These are phyloP conservation scores for Balamuthia mandrillaris DNA, from an alignment of 208 protist species.

Conservation along the genomic window DNA sequence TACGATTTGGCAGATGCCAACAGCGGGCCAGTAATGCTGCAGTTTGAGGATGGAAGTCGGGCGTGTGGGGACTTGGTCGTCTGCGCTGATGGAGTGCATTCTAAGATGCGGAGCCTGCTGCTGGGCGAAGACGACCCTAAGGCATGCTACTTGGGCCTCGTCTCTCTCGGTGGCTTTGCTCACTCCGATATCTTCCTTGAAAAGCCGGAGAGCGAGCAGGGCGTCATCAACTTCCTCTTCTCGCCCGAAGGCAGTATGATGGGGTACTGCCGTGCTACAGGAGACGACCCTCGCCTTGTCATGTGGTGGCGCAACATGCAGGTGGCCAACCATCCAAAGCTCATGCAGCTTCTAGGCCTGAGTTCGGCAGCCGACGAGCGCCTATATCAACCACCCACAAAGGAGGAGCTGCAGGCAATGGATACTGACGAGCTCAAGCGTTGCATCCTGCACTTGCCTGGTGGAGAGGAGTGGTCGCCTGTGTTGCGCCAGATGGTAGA, in stretches of 20 bases:
- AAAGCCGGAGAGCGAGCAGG: neutral
- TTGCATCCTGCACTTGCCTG: neutral
- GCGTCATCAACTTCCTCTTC: neutral
- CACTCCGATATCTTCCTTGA: neutral
- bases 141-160: neutral
- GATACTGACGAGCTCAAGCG: neutral
- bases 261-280: neutral
- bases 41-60: neutral
- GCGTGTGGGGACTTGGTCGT: neutral
- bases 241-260: neutral
- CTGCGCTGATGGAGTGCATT: neutral
- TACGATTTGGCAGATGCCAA: neutral
- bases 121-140: neutral
- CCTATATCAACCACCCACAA: neutral
- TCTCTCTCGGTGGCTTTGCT: neutral
- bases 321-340: neutral
- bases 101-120: neutral
- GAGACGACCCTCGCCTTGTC: neutral
- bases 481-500: neutral
- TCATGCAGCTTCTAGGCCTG: too few relatives aligned
- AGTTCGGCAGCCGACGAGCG: neutral
- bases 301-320: slow-evolving; percentile 25
- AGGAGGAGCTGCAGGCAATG: neutral
- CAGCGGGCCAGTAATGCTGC: neutral
- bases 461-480: neutral